Evolutionary conservation across 179 eudicot species (phyloP).

Genomic region (Camellia oleifera): DNA sequence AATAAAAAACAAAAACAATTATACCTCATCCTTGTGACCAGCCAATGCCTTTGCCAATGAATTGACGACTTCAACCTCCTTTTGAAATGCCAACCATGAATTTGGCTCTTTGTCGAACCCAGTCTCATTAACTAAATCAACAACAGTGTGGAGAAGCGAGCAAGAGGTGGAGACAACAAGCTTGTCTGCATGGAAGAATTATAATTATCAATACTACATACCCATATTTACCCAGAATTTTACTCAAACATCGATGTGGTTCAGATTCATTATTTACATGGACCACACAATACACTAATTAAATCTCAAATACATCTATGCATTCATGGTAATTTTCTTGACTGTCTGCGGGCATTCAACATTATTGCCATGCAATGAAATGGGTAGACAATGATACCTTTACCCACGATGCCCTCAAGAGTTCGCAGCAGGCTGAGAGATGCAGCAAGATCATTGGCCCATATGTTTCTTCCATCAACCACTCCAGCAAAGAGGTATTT

Average conservation of each 20-base stretch:
- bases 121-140: slow-evolving; percentile 61
- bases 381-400: slow-evolving; percentile 41
- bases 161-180: slow-evolving; percentile 81
- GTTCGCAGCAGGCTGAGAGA: slow-evolving; percentile 56
- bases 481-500: slow-evolving; percentile 84
- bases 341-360: not conserved
- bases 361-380: not conserved
- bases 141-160: slow-evolving; percentile 76
- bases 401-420: slow-evolving; percentile 71
- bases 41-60: slow-evolving; percentile 64
- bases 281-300: too few species aligned
- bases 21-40: slow-evolving; percentile 65
- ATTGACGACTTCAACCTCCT: slow-evolving; percentile 64
- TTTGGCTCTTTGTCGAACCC: slow-evolving; percentile 61
- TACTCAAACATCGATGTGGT: too few species aligned
- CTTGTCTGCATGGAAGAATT: slow-evolving; percentile 41
- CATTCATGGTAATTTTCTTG: too few species aligned
- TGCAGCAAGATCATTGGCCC: slow-evolving; percentile 89
- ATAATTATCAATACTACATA: not conserved
- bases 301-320: too few species aligned
- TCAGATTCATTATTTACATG: too few species aligned
- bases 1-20: not conserved
- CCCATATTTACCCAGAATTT: too few species aligned
- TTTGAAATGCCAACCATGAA: slow-evolving; percentile 78
- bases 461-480: slow-evolving; percentile 93